Conservation (phyloP, 1,139 yeast species). For the Kurtzmaniella quercitrusa region DNA sequence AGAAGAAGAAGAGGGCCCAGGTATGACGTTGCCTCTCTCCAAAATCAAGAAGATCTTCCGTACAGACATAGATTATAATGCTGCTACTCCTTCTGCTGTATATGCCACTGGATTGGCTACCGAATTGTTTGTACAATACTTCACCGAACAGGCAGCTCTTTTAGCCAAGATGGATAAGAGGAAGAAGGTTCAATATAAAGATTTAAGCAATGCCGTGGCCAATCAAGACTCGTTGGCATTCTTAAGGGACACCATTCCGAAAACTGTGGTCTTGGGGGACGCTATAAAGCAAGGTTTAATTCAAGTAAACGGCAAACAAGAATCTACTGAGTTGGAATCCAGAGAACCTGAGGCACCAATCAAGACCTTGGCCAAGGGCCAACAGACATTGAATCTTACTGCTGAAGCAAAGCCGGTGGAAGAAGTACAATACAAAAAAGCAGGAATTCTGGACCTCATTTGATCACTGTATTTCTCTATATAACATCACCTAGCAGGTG, state of each 20-base stretch:
- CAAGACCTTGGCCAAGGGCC: slow-evolving; percentile 31
- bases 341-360: slow-evolving; percentile 8
- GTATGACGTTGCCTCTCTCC: slow-evolving; percentile 59
- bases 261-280: slow-evolving; percentile 50
- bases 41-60: slow-evolving; percentile 81
- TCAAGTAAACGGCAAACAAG: slow-evolving; percentile 17
- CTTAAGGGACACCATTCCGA: slow-evolving; percentile 65
- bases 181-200: slow-evolving; percentile 68
- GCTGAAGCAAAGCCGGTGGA: slow-evolving; percentile 8
- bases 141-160: slow-evolving; percentile 75
- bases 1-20: slow-evolving; percentile 18
- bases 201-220: slow-evolving; percentile 68
- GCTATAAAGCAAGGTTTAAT: slow-evolving; percentile 46
- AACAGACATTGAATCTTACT: slow-evolving; percentile 27
- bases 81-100: slow-evolving; percentile 76
- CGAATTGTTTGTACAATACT: slow-evolving; percentile 74
- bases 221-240: slow-evolving; percentile 66
- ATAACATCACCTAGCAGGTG: too few species aligned
- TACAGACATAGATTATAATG: slow-evolving; percentile 76
- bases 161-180: slow-evolving; percentile 66
- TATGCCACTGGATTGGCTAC: slow-evolving; percentile 85
- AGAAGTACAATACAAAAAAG: slow-evolving; percentile 20
- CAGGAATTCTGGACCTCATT: slow-evolving; percentile 34
- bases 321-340: not conserved
- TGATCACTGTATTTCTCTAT: not conserved